Base-by-base conservation (phyloP, 805 yeast species). In the Scheffersomyces coipomensis region DNA sequence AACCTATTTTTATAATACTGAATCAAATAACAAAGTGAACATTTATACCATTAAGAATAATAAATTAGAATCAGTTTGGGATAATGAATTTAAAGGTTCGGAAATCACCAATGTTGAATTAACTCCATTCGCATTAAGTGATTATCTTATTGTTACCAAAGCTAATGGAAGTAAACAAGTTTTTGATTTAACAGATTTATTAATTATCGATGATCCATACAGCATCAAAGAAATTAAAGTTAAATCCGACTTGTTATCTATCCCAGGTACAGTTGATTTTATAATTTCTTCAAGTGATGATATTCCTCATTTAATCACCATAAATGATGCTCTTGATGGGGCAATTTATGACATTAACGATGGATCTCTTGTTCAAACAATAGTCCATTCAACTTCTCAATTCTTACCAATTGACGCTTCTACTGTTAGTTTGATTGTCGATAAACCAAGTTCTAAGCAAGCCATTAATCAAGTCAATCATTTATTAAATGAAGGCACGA, bases 381-480 rank as follows among this genome's bases (percentile, higher is more conserved):
- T 42, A 2, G 17, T n/a, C 10, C 30, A 44, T n/a, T 8, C 17
- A 9, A 12, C 9, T 2, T 34, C 29, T 19, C 46, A 42, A 29
- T 37, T 34, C 29, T 33, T n/a, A n/a, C 33, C 38, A 1, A 27
- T 6, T 15, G 22, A 42, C 10, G 25, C 34, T 10, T 25, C 40
- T 5, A 21, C 39, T 19, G 42, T 40, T 15, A 47, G 52, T n/a
- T 37, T 62, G 13, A 47, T 65, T 15, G 53, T 63, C 4, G 60
- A 67, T 40, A 59, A 55, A 29, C 71, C 71, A 5, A 52, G 51
- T 18, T 55, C 65, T 5, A 42, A 55, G 32, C 43, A 48, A 10
- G 45, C 57, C 3, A 48, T 60, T 21, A 60, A 58, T 25, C 54
- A 60, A 39, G 63, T 53, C 11, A 61, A 64, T 33, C 60, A 59